Conservation (phyloP, 495 filamentous ascomycete species). For the Acidomyces sp. region DNA sequence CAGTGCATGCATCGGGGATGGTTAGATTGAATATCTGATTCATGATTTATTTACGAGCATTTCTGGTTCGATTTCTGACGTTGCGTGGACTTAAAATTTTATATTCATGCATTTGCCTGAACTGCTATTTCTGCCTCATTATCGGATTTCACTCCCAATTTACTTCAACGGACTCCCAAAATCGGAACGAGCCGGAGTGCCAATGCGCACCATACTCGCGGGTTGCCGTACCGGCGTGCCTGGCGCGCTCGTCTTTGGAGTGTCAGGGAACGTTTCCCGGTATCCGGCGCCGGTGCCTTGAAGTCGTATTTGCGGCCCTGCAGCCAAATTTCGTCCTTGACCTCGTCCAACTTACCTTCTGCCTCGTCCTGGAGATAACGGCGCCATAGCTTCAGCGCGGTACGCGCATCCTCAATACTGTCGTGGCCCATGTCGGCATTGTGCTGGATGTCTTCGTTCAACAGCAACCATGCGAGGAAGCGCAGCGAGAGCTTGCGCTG, state of each 20-base stretch:
- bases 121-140: too few relatives aligned
- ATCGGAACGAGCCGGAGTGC: slow-evolving; percentile 11
- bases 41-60: too few relatives aligned
- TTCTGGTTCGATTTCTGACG: too few relatives aligned
- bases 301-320: slow-evolving; percentile 59
- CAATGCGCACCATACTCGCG: slow-evolving; percentile 5
- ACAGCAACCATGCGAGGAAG: slow-evolving; percentile 75
- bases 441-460: slow-evolving; percentile 83
- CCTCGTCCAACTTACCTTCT: slow-evolving; percentile 62
- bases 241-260: slow-evolving; percentile 11
- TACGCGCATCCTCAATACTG: slow-evolving; percentile 81
- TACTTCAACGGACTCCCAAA: slow-evolving; percentile 17
- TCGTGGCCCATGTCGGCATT: slow-evolving; percentile 56
- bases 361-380: slow-evolving; percentile 83
- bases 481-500: slow-evolving; percentile 70
- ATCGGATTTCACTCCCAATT: too few relatives aligned
- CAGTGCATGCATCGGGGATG: too few relatives aligned
- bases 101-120: too few relatives aligned
- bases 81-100: too few relatives aligned
- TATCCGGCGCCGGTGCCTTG: slow-evolving; percentile 43
- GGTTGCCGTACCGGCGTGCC: slow-evolving; percentile 12
- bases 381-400: slow-evolving; percentile 75
- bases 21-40: too few relatives aligned
- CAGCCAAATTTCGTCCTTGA: slow-evolving; percentile 70
- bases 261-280: slow-evolving; percentile 13